Evolutionary conservation across 2,329 filamentous ascomycete genomes (phyloP), one percentile per base, ranked within the genome.

Genomic region (Exophiala spinifera): DNA sequence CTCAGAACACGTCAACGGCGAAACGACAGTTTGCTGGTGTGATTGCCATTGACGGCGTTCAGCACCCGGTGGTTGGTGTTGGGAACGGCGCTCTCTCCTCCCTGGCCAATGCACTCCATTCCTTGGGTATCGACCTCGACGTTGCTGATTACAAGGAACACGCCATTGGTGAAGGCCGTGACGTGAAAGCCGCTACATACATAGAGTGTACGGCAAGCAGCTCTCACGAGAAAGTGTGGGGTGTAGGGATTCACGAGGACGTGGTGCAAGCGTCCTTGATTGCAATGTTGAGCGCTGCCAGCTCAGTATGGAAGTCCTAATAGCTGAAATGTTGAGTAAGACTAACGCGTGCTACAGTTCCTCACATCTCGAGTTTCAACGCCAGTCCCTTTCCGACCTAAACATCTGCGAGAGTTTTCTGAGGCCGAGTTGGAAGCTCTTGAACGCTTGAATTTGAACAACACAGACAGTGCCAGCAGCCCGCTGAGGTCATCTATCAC

Each of bases 71-170:
- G 57, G 82, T 81, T 28, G 92, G 94, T 58, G 82, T 85, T 8
- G 92, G 92, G 31, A 95, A 91, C 67, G 92, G 92, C 66, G 90
- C 92, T 31, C 89, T 97, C 64, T 96, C 91, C 3, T 89, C 88
- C 59, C 75, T 97, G 67, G 89, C 89, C 1, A 86, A 90, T 64
- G 92, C 91, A 14, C 79, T 99, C 40, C 82, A 83, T 64, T 79
- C 79, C 14, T 74, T 97, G 31, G 89, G 89, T 55, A 86, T 97
- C 60, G 86, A 95, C 66, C 78, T 97, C 20, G 92, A 97, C 67
- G 90, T 97, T 48, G 83, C 86, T 43, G 90, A 96, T 70, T 97
- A 97, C 78, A 96, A 95, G 77, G 94, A 97, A 72, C 92, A 97
- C 73, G 87, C 91, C 23, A 91, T 97, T 63, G 90, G 90, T 61